Evolutionary conservation across 2,329 filamentous ascomycete species (phyloP).

Genomic region (Diaporthe velutina): DNA sequence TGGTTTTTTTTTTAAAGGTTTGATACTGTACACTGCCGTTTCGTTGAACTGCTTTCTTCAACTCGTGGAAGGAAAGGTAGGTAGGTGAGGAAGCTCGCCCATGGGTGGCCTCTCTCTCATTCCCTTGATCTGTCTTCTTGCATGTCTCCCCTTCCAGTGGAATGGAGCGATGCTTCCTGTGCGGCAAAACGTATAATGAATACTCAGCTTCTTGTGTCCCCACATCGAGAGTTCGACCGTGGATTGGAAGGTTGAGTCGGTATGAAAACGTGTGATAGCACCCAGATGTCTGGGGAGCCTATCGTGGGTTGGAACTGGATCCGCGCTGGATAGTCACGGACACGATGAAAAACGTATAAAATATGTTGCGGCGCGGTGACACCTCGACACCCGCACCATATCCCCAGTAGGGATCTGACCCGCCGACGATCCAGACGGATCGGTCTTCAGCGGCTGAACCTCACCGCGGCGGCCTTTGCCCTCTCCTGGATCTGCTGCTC

Average conservation of each 20-base stretch:
- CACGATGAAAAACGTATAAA: conserved; percentile 26
- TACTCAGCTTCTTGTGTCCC: background rate
- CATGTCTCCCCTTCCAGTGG: background rate
- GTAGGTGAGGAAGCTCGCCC: background rate
- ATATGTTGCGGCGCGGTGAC: conserved; percentile 5
- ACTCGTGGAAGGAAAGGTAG: background rate
- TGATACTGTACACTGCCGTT: conserved; percentile 17
- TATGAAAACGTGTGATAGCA: conserved; percentile 12
- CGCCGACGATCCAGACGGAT: background rate
- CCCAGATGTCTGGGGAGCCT: background rate
- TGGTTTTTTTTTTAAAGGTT: conserved; percentile 5
- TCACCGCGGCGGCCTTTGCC: conserved; percentile 55
- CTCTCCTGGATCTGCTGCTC: conserved; percentile 83
- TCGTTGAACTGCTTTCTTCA: background rate
- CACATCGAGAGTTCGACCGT: background rate
- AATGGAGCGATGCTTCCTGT: conserved; percentile 6
- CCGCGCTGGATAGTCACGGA: background rate
- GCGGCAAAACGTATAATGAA: conserved; percentile 24
- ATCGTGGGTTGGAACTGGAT: background rate
- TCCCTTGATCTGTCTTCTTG: conserved; percentile 24
- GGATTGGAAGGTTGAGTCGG: background rate
- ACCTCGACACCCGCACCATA: background rate
- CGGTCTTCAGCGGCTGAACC: conserved; percentile 51
- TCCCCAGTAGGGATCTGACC: background rate
- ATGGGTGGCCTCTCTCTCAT: background rate